Evolutionary conservation across 345 rosid species (phyloP), one percentile per base, ranked within the genome.

Genomic region (Alliaria petiolata): DNA sequence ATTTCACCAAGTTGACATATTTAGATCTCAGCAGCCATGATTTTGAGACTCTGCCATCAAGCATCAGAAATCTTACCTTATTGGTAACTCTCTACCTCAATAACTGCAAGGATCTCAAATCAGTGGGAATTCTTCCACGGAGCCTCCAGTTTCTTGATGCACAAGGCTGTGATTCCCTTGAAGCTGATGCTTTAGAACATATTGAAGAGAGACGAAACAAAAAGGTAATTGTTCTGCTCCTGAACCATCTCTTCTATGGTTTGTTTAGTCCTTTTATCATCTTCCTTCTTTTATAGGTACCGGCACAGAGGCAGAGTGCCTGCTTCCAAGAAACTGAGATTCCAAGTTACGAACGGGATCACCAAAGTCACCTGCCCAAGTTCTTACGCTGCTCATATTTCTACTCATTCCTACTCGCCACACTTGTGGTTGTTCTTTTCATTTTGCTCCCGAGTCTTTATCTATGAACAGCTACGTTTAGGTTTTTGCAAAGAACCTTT

Each of bases 1-100:
- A 38, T 36, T 70, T 70, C 45, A 25, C 30, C 5, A 49, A 14
- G 58, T 59, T 70, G 57, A 59, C 49, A 15, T 38, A 35, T 45
- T 35, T 70, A 49, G 67, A 70, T 70, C 39, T 70, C 31, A 70
- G 31, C 46, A 13, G 57, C 22, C 67, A 70, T 70, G 67, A 58
- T 7, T 70, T 70, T 45, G 30, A 47, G 28, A 38, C 50, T 12
- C 4, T 59, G 31, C 67, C 74, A 15, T 4, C 39, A 59, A 60
- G 49, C 51, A 38, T 70, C 51, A 35, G 15, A 6, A 40, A 55
- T 28, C 52, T 68, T 17, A 54, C 44, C 7, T 54, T 63, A 17
- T 40, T 68, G 53, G 53, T 54, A 31, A 69, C 65, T 20, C 57
- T 57, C 17, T 57, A 35, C 19, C 38, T 69, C 46, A 56, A 56